Evolutionary conservation across 202 grass and related monocot genomes (phyloP).

Genomic region (Carex sylvatica): DNA sequence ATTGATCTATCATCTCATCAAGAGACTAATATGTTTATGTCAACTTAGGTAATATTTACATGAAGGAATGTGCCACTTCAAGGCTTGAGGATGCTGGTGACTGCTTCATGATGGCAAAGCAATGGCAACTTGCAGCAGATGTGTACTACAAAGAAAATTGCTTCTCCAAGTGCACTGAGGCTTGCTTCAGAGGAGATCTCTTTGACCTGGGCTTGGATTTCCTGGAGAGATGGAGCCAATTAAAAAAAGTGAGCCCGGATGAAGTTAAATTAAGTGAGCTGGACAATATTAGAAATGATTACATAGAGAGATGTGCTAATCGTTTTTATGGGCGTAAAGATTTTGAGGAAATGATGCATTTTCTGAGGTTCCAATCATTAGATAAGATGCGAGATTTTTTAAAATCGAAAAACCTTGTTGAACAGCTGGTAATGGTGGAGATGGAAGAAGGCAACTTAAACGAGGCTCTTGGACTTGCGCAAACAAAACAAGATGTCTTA

Average conservation of each 20-base stretch:
- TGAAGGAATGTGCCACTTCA: slow-evolving; percentile 27
- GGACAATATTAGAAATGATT: not conserved
- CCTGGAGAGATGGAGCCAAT: slow-evolving; percentile 20
- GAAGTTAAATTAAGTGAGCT: not conserved
- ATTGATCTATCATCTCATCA: too few relatives aligned
- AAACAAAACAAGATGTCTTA: slow-evolving; percentile 21
- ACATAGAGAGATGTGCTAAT: slow-evolving; percentile 18
- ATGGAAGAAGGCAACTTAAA: slow-evolving; percentile 30
- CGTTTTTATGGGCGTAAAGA: slow-evolving; percentile 23
- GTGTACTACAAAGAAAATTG: slow-evolving; percentile 31
- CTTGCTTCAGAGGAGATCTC: slow-evolving; percentile 29
- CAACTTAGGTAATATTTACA: slow-evolving; percentile 26
- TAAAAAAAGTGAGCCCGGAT: not conserved
- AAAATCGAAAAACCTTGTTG: slow-evolving; percentile 15
- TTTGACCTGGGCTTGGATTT: slow-evolving; percentile 27
- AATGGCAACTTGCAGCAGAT: slow-evolving; percentile 30
- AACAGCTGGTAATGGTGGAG: slow-evolving; percentile 24
- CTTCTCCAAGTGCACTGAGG: slow-evolving; percentile 25
- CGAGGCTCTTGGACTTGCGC: slow-evolving; percentile 27
- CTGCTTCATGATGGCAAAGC: slow-evolving; percentile 30
- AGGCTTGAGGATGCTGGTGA: slow-evolving; percentile 35
- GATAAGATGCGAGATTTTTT: slow-evolving; percentile 14
- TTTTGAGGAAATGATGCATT: slow-evolving; percentile 26
- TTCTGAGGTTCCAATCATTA: slow-evolving; percentile 20
- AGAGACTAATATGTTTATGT: not conserved